These are phyloP conservation scores for Anacardium occidentale DNA, from an alignment of 345 rosid species.

Conservation along the genomic window DNA sequence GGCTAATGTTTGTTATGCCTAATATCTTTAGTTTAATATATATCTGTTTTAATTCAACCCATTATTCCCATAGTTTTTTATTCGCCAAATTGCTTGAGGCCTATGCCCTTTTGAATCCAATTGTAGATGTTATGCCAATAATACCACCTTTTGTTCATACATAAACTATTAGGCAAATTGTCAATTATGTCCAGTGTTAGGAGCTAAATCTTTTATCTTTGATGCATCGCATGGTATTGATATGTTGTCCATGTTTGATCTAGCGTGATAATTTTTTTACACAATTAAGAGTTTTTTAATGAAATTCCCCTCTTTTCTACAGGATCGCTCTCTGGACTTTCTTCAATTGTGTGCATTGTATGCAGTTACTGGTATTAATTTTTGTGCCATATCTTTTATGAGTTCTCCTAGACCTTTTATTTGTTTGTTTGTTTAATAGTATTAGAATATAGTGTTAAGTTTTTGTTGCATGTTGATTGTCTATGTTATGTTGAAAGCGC, in stretches of 20 bases:
- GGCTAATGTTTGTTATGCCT: no score
- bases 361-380: conserved; percentile 85
- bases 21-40: no score
- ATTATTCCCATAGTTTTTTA: no score
- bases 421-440: not conserved
- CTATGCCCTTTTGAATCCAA: no score
- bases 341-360: conserved; percentile 78
- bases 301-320: conserved; percentile 27
- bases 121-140: no score
- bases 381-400: conserved; percentile 13
- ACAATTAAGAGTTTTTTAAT: conserved; percentile 20
- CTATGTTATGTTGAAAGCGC: not conserved
- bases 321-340: conserved; percentile 99
- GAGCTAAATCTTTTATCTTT: not conserved
- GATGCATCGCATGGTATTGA: not conserved
- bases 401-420: not conserved
- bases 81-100: no score
- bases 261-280: conserved; percentile 2
- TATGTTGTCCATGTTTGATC: not conserved
- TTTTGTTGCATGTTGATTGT: conserved; percentile 1
- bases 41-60: no score
- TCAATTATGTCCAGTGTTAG: not conserved
- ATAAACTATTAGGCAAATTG: not conserved
- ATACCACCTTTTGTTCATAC: not conserved
- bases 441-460: not conserved